Evolutionary conservation across 148 eudicot genomes (phyloP), one percentile per base, ranked within the genome.

Genomic region (Chenopodium formosanum): DNA sequence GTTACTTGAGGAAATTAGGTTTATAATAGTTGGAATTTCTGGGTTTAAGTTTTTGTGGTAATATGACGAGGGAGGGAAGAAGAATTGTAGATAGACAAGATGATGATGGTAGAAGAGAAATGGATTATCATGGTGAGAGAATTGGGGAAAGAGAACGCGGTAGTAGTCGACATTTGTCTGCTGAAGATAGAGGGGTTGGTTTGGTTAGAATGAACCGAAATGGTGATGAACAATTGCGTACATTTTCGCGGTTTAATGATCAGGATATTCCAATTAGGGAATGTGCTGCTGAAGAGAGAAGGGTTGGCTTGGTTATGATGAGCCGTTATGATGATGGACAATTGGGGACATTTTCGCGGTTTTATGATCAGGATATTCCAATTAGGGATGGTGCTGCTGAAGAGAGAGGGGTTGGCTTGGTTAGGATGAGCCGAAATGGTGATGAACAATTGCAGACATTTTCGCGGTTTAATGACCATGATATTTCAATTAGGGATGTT

Each of bases 71-170:
- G 50, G 78, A 84, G 47, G 29, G 60, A 50, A 47, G 73, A 71
- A 68, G 50, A 22, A 22, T 71, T 70, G 77, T 56, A 48, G 77
- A 70, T 22, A 58, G 69, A 34, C 70, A 12, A 19, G 37, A 11
- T 73, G 17, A n/a, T 27, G 7, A 10, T 84, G 70, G 62, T 29
- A 76, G 73, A 68, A 70, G 77, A 20, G 80, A 65, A 34, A 50
- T 53, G 62, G 31, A 17, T 65, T 27, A 65, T 52, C 37, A 9
- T 23, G 23, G n/a, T 2, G 79, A 67, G 11, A 23, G 29, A 46
- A 60, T n/a, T 76, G 79, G 52, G 32, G 86, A 76, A 9, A 58
- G 56, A 7, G 83, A 60, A 60, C 17, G 14, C 4, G 34, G 29
- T 23, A 19, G 29, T 67, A 40, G 31, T 29, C 75, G 6, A 0